These are phyloP conservation scores for Elsinoe arachidis DNA, from an alignment of 2,329 filamentous ascomycete species.

Conservation along the genomic window DNA sequence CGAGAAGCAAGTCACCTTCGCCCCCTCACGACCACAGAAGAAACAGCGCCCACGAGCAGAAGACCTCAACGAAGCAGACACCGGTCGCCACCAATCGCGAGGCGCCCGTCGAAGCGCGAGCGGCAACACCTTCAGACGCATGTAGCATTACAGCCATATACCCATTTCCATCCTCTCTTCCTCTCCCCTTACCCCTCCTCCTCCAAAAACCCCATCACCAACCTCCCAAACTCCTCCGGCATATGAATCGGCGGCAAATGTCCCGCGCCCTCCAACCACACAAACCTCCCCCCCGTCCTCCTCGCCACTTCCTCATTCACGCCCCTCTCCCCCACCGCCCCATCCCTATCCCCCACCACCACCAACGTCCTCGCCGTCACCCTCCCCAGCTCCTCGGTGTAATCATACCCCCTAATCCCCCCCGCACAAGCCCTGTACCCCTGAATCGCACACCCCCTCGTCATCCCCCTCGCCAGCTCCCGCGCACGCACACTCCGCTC, in stretches of 20 bases:
- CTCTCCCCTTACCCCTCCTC: background rate
- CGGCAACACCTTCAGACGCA: conserved; percentile 62
- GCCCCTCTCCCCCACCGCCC: conserved; percentile 16
- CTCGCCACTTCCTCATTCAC: conserved; percentile 20
- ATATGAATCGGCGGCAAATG: conserved; percentile 26
- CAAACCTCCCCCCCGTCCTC: conserved; percentile 19
- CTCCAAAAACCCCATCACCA: conserved; percentile 20
- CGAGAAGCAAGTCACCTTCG: conserved; percentile 62
- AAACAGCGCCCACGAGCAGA: conserved; percentile 20
- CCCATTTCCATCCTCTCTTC: background rate
- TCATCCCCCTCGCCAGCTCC: conserved; percentile 18
- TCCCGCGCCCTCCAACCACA: conserved; percentile 21
- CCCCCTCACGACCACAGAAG: conserved; percentile 46
- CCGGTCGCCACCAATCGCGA: conserved; percentile 23
- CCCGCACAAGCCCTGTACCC: conserved; percentile 23
- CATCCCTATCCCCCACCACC: conserved; percentile 21
- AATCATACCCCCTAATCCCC: conserved; percentile 24
- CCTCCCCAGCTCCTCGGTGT: conserved; percentile 16
- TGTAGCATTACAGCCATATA: conserved; percentile 34
- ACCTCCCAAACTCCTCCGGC: conserved; percentile 20
- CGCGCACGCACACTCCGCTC: conserved; percentile 18
- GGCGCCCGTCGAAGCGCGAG: conserved; percentile 60
- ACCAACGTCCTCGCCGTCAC: conserved; percentile 19
- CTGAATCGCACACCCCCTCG: conserved; percentile 19
- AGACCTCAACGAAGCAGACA: conserved; percentile 23